A percentile compares a stretch with the other conserved stretches of the same genome.
Evolutionary conservation across 805 yeast genomes (phyloP).

Genomic region (Teunomyces pallodes): DNA sequence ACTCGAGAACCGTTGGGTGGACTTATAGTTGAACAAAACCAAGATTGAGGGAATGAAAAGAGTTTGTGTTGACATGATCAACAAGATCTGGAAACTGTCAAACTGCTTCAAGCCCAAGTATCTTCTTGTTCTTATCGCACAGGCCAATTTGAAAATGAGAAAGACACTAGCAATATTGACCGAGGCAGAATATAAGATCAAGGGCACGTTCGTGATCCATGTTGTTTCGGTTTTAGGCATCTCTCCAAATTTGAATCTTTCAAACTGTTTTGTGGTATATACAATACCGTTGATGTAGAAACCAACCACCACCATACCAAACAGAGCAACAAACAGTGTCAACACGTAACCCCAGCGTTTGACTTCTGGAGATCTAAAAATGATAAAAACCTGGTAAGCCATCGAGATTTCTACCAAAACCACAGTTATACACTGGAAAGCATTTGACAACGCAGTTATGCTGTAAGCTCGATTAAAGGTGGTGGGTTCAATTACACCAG

Average conservation of each 20-base stretch:
- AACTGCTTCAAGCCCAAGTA: constrained; percentile 79
- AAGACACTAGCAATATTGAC: constrained; percentile 60
- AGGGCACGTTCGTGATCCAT: constrained; percentile 52
- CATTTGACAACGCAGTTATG: constrained; percentile 59
- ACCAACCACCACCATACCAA: constrained; percentile 56
- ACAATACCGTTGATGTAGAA: constrained; percentile 57
- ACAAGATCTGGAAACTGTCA: constrained; percentile 73
- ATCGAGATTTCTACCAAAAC: constrained; percentile 62
- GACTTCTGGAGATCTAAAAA: constrained; percentile 62
- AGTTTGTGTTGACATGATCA: constrained; percentile 81
- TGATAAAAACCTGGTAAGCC: constrained; percentile 66
- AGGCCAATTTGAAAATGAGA: constrained; percentile 58
- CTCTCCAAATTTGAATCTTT: not conserved
- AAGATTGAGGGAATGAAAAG: constrained; percentile 74
- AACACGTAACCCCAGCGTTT: constrained; percentile 39
- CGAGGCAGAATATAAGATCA: constrained; percentile 66
- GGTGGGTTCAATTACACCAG: constrained; percentile 25
- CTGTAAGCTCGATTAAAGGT: constrained; percentile 34
- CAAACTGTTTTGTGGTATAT: constrained; percentile 36
- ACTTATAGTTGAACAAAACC: constrained; percentile 52
- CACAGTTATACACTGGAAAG: constrained; percentile 59
- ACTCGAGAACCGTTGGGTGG: constrained; percentile 26
- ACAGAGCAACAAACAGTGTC: constrained; percentile 34
- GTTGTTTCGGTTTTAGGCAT: not conserved
- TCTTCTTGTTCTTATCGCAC: constrained; percentile 72